Percentiles rank a stretch among this genome's conserved stretches.
Conservation (phyloP, 768 basidiomycete genomes). For the Glaciozyma antarctica region DNA sequence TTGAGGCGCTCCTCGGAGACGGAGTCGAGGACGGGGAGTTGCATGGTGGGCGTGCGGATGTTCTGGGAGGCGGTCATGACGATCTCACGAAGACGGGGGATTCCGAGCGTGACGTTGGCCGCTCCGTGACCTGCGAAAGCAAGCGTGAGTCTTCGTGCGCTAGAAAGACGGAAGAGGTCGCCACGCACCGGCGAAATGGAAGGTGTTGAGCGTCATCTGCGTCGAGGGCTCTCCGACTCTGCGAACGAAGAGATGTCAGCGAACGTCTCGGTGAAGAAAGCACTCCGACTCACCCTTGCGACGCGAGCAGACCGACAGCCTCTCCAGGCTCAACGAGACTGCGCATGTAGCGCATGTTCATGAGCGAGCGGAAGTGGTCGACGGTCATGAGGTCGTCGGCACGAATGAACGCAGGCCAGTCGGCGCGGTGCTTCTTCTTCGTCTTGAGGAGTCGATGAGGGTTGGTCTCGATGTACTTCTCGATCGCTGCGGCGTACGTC, state of each 20-base stretch:
- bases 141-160: background rate
- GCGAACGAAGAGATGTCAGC: slow-evolving; percentile 8
- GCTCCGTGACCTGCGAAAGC: slow-evolving; percentile 73
- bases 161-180: background rate
- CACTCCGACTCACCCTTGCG: slow-evolving; percentile 66
- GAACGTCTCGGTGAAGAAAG: background rate
- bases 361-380: slow-evolving; percentile 60
- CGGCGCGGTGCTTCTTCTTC: slow-evolving; percentile 43
- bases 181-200: slow-evolving; percentile 86
- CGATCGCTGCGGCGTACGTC: slow-evolving; percentile 69
- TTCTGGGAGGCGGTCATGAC: slow-evolving; percentile 96
- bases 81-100: slow-evolving; percentile 94
- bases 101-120: slow-evolving; percentile 97
- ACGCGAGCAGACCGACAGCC: slow-evolving; percentile 92
- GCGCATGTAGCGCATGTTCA: slow-evolving; percentile 86
- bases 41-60: slow-evolving; percentile 97
- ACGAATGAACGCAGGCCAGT: slow-evolving; percentile 43
- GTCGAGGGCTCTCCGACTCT: slow-evolving; percentile 98
- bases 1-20: slow-evolving; percentile 49
- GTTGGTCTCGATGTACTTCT: slow-evolving; percentile 67
- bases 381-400: slow-evolving; percentile 42
- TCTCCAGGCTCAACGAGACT: slow-evolving; percentile 94
- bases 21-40: slow-evolving; percentile 52
- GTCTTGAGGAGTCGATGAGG: slow-evolving; percentile 47
- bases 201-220: slow-evolving; percentile 99